A percentile compares a stretch with the other conserved stretches of the same genome.
phyloP scores from a whole-genome alignment of 352 stramenopile species.

The Pythium dissimile region DNA sequence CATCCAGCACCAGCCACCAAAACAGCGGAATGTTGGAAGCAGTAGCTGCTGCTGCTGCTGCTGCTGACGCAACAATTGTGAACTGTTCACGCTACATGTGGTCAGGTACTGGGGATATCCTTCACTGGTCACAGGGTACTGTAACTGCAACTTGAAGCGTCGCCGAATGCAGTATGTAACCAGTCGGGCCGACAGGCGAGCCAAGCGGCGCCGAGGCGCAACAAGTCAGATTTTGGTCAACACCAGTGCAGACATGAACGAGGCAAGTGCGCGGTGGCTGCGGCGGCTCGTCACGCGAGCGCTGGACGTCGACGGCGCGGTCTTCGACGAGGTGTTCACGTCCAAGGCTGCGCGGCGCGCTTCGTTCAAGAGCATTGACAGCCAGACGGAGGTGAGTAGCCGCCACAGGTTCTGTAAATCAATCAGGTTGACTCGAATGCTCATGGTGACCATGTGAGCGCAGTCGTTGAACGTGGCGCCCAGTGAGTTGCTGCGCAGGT shows the following conservation, averaged over 20 bases:
- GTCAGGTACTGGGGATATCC: too few species aligned
- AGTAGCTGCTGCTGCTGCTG: neutral
- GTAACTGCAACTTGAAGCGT: conserved; percentile 22
- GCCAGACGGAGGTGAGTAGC: conserved; percentile 33
- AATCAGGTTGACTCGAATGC: too few species aligned
- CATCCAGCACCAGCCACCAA: too few species aligned
- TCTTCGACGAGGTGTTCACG: conserved; percentile 54
- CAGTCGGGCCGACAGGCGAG: neutral
- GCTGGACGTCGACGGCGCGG: conserved; percentile 49
- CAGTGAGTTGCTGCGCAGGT: conserved; percentile 39
- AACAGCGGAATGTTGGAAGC: too few species aligned
- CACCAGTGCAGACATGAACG: conserved; percentile 41
- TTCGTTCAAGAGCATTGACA: conserved; percentile 28
- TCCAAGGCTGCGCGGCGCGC: conserved; percentile 24
- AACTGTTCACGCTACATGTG: neutral
- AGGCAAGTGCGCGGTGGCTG: conserved; percentile 49
- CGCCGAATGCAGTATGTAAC: neutral
- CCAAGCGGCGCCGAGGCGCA: neutral
- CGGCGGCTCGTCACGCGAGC: conserved; percentile 55
- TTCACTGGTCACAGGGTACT: neutral
- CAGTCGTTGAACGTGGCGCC: conserved; percentile 19
- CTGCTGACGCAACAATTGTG: neutral
- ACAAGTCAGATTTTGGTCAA: neutral
- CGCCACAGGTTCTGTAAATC: neutral
- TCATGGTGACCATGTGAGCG: neutral